Conservation (phyloP, 2,329 filamentous ascomycete species). For the Fusarium continuum region DNA sequence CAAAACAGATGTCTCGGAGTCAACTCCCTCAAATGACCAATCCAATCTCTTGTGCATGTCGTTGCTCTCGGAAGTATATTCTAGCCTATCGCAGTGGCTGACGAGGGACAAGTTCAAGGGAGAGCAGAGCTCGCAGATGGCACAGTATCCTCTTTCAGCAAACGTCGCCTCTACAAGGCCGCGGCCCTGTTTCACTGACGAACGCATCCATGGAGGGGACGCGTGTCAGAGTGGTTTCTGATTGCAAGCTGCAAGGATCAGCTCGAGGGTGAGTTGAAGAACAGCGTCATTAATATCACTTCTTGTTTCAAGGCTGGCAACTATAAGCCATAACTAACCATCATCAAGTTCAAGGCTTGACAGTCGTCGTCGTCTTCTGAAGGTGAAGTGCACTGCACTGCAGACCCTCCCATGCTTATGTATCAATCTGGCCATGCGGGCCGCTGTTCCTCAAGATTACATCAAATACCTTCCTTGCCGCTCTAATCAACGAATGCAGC, state of each 20-base stretch:
- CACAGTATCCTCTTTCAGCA: slow-evolving; percentile 17
- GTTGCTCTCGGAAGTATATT: not conserved
- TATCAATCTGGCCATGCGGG: not conserved
- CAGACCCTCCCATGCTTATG: too few relatives aligned
- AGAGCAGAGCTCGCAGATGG: not conserved
- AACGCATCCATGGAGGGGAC: slow-evolving; percentile 30
- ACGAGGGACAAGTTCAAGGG: slow-evolving; percentile 19
- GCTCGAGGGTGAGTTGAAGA: too few relatives aligned
- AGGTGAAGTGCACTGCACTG: not conserved
- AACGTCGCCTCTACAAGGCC: not conserved
- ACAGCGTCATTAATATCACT: not conserved
- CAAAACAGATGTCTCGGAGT: slow-evolving; percentile 16
- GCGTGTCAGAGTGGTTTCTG: slow-evolving; percentile 41
- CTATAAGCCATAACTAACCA: not conserved
- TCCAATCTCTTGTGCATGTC: slow-evolving; percentile 11
- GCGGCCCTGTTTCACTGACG: slow-evolving; percentile 24
- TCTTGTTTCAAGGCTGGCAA: not conserved
- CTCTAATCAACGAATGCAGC: slow-evolving; percentile 17
- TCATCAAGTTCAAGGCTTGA: not conserved
- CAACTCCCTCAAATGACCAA: slow-evolving; percentile 1
- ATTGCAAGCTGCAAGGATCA: slow-evolving; percentile 9
- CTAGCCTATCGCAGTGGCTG: not conserved
- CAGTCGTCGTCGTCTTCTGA: too few relatives aligned
- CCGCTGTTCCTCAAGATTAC: not conserved
- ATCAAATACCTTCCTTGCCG: not conserved